Base-by-base conservation (phyloP, 2,329 filamentous ascomycete species). In the Lasiodiplodia gonubiensis region DNA sequence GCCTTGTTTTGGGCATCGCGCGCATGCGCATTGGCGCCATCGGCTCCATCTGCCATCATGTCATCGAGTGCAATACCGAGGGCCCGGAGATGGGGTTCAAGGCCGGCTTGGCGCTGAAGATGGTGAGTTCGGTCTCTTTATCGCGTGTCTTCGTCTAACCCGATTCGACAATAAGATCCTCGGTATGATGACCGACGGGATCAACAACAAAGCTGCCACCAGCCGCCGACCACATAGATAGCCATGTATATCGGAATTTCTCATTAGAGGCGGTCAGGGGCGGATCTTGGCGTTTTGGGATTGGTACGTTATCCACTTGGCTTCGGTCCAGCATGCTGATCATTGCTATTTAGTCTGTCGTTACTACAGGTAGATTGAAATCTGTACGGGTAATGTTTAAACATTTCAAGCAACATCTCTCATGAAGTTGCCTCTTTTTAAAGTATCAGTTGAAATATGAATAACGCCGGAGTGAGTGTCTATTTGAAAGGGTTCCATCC, bases 21-120 rank as follows among this genome's bases (percentile, higher is more conserved):
- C 59, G 59, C 46, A 35, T 51, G 27, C 59, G 59, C 30, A 51
- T 63, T 8, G 59, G 59, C 14, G 59, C 59, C 59, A 63, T 63
- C 14, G 59, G 59, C 11, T 79, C 72, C 64, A 59, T 71, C 14
- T 78, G 78, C 69, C 64, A 70, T 39, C 57, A 76, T 52, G 68
- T 78, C 27, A 59, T 66, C 10, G 67, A 70, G 59, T 63, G 59
- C 18, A 51, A 63, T 30, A 63, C 59, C 46, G 59, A 63, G n/a
- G 59, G 59, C 27, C 59, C 59, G 12, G 59, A 63, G 59, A 63
- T 63, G 59, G 59, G 59, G 11, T 51, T 63, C 30, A 63, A 63
- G 25, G 59, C 59, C 2, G 59, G 59, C 18, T n/a, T 63, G 42
- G 59, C 59, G 25, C 23, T 51, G 27, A 63, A 63, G 21, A 63